phyloP scores from a whole-genome alignment of 164 flowering plant genomes.

The Magnolia changhungtana region DNA sequence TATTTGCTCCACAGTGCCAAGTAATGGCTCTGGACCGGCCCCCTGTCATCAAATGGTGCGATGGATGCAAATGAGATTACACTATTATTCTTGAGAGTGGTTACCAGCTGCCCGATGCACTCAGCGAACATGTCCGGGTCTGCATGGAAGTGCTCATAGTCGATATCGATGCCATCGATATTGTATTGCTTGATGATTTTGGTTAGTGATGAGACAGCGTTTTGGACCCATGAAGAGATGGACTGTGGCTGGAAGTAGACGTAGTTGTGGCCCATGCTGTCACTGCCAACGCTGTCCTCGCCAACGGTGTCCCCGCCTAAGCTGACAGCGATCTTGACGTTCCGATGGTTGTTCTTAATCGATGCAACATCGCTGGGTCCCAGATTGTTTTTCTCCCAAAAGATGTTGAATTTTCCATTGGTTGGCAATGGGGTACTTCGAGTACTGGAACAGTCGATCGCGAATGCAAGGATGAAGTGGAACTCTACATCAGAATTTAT shows the following conservation, averaged over 20 bases:
- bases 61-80: slow-evolving; percentile 50
- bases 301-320: slow-evolving; percentile 48
- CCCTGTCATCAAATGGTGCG: slow-evolving; percentile 44
- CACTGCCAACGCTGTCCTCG: slow-evolving; percentile 47
- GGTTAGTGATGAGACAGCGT: slow-evolving; percentile 57
- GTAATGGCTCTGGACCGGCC: slow-evolving; percentile 41
- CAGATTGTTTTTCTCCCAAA: slow-evolving; percentile 50
- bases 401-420: slow-evolving; percentile 51
- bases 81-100: slow-evolving; percentile 26
- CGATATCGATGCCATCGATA: slow-evolving; percentile 51
- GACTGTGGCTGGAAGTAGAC: slow-evolving; percentile 47
- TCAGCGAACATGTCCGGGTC: slow-evolving; percentile 39
- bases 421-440: slow-evolving; percentile 35
- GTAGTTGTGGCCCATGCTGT: slow-evolving; percentile 13
- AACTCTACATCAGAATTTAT: slow-evolving; percentile 41
- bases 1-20: slow-evolving; percentile 40
- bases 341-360: slow-evolving; percentile 33
- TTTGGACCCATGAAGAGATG: slow-evolving; percentile 49
- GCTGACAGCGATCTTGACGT: slow-evolving; percentile 52
- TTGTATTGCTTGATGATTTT: slow-evolving; percentile 36
- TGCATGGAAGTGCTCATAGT: slow-evolving; percentile 43
- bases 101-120: slow-evolving; percentile 44
- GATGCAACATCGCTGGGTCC: slow-evolving; percentile 36
- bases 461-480: slow-evolving; percentile 66
- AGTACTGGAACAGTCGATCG: slow-evolving; percentile 48